These are phyloP conservation scores for Macaranga tanarius DNA, from an alignment of 441 rosid species.

Conservation along the genomic window DNA sequence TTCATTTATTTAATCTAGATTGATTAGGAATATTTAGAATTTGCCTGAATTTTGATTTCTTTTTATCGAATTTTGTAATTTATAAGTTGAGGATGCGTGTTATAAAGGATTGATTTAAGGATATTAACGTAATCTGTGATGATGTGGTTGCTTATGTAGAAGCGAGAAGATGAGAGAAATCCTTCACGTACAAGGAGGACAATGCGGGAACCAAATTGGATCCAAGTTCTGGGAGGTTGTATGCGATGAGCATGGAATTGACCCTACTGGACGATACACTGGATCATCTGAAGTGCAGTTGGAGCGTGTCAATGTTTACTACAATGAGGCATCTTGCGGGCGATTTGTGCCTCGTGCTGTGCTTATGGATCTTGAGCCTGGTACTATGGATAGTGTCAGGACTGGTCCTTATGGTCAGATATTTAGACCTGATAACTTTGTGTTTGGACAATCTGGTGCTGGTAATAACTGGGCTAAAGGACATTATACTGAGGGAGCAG, in stretches of 20 bases:
- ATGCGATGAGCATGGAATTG: conserved; percentile 38
- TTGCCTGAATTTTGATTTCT: too few species aligned
- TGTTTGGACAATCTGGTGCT: conserved; percentile 29
- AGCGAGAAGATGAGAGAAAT: conserved; percentile 35
- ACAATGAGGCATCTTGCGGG: conserved; percentile 39
- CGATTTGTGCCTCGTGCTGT: conserved; percentile 29
- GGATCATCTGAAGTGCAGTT: conserved; percentile 38
- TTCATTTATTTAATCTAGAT: too few species aligned
- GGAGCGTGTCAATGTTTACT: conserved; percentile 41
- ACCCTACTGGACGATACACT: conserved; percentile 34
- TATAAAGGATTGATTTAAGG: too few species aligned
- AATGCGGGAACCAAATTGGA: conserved; percentile 39
- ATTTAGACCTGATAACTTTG: conserved; percentile 28
- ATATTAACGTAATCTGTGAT: background rate
- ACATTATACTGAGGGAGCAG: conserved; percentile 28
- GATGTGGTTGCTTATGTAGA: background rate
- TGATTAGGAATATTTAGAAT: too few species aligned
- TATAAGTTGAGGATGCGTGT: too few species aligned
- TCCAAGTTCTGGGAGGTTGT: conserved; percentile 30
- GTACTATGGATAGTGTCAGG: conserved; percentile 30
- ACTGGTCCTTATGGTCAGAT: conserved; percentile 28
- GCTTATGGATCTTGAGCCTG: conserved; percentile 31
- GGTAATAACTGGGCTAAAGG: conserved; percentile 30
- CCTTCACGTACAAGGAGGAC: conserved; percentile 40
- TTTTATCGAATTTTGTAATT: too few species aligned